Base-by-base conservation (phyloP, 1,284 basidiomycete species). In the Bondarzewia mesenterica region DNA sequence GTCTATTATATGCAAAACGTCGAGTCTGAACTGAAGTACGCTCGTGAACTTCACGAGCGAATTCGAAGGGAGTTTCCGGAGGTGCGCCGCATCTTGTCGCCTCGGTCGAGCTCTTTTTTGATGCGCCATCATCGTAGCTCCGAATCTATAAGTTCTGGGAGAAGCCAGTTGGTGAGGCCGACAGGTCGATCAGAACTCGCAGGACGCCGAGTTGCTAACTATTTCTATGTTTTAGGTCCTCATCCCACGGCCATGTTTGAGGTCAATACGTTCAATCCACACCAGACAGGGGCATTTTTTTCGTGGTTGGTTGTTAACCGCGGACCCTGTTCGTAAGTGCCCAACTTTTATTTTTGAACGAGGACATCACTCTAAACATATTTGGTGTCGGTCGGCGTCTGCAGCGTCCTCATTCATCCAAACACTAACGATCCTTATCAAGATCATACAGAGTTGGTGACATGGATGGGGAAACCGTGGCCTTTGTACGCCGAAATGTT, bases 171-270 rank as follows among this genome's bases (percentile, higher is more conserved):
- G 84, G 82, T 77, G 25, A 46, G 66, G 51, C 22, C n/a, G n/a
- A n/a, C n/a, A n/a, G n/a, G n/a, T 2, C 18, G 7, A 14, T 20
- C 32, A 1, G 26, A 14, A 12, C 25, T 18, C 35, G 14, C 26
- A 40, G n/a, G n/a, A n/a, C n/a, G 25, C n/a, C 35, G 5, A 4
- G 5, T 7, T 12, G 2, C 8, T 45, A 20, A 22, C 32, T 37
- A 29, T 36, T 25, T 35, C 32, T 8, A 21, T 23, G 21, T 15
- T 16, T 23, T 40, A 77, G 76, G 79, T 1, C 80, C 78, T 0
- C 80, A 83, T 54, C 79, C 82, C 0, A 73, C 74, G 2, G 74
- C 81, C 2, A 85, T 83, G 80, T 85, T 84, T 57, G 81, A 84
- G 60, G 73, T 84, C 41, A 81, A 85, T 59, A 77, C 75, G 3